Base-by-base conservation (phyloP, 148 eudicot species). In the Chenopodium album region DNA sequence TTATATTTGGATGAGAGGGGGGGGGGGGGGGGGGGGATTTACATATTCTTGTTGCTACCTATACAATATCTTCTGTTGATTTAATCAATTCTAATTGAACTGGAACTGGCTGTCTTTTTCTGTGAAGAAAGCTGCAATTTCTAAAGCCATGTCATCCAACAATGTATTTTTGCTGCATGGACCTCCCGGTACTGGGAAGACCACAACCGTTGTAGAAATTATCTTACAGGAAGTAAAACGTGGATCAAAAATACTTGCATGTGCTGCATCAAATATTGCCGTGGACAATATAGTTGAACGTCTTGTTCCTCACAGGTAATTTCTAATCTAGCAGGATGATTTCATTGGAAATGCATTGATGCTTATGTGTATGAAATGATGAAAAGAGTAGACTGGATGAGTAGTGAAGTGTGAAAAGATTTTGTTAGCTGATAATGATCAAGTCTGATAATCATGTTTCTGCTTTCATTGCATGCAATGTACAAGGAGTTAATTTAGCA, bases 151-250 rank as follows among this genome's bases (percentile, higher is more conserved):
- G 62, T 91, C 97, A 73, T 93, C 98, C 88, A 95, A 93, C 87
- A 89, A 95, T 78, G 84, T 95, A 52, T 93, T 95, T 86, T 87
- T 95, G 92, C 87, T 95, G 73, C 98, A 95, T 73, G 98, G 98
- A 72, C 98, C 98, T 90, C 98, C 98, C 83, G 98, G 98, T 84
- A 95, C 98, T 54, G 98, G 98, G 73, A 95, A 95, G 86, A 95
- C 98, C 74, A 95, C 98, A 1, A 95, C 98, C 48, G 98, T 95
- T 67, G 98, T 95, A 68, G 98, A 95, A 85, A 93, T 93, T 80
- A 95, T 95, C 79, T 87, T 95, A 75, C 98, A 95, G 81, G 98
- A 95, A 92, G 97, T 95, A 63, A 93, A 95, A 83, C 97, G 98
- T 84, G 98, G 98, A 75, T 93, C 98, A 76, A 95, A 95, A 89